Base-by-base conservation (phyloP, 108 stramenopile species). In the Aurantiochytrium sp. region DNA sequence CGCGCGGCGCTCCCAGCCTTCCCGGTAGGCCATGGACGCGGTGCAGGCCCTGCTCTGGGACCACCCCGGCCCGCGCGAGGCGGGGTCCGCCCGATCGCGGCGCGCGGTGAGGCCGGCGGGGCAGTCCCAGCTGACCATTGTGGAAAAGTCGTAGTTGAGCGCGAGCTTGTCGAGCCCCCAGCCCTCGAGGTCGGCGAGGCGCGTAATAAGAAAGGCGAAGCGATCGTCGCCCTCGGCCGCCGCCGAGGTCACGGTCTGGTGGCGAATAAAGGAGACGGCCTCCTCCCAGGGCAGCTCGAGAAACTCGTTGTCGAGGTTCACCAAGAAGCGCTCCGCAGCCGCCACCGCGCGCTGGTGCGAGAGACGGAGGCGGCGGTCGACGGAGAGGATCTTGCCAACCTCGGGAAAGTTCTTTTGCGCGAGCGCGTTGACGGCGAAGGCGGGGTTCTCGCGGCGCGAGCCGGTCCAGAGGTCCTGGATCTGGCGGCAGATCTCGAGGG, bases 101-200 rank as follows among this genome's bases (percentile, higher is more conserved):
- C 27, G 8, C 6, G 73, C 73, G 45, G 73, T 81, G 30, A 27
- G 39, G 1, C 73, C 73, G 2, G 30, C 27, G 30, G 73, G 73
- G 45, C 73, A 81, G 73, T 81, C 73, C 73, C 73, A 81, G 45
- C 42, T 48, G 36, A 81, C 73, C 45, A 30, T 41, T 6, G 73
- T 48, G 42, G 73, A 30, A 24, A 81, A 81, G 24, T 81, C 73
- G 39, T 81, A 81, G 39, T 81, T 81, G 1, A 30, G 24, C 12
- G 73, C 39, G 19, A 65, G 59, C 10, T 41, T 24, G 19, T 81
- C 73, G 2, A 81, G 10, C 6, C 4, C 73, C 0, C 39, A 21
- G 12, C 12, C 19, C 73, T 48, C 42, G 12, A 81, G 6, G 45
- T 81, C 73, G 8, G 42, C 73, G 2, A 81, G 73, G 39, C 73